A percentile compares a stretch with the other conserved stretches of the same genome.
Evolutionary conservation across 2,329 filamentous ascomycete genomes (phyloP).

Genomic region (Cytospora chrysosperma): DNA sequence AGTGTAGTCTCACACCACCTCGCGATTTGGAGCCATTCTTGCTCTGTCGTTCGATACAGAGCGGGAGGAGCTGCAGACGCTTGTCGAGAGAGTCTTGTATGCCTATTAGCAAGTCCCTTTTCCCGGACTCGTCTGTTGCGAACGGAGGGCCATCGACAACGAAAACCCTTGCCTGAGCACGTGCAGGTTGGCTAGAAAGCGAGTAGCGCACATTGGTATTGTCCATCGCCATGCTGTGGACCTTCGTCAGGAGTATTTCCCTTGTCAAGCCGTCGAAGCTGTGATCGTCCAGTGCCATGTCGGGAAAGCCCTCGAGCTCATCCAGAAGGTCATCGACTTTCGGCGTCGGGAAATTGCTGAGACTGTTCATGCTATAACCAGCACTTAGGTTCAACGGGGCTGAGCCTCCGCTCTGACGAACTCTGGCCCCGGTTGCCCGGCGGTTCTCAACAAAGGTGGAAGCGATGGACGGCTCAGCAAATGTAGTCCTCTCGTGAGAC

Average conservation of each 20-base stretch:
- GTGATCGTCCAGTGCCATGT: constrained; percentile 71
- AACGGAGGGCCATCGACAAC: constrained; percentile 62
- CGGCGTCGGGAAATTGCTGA: constrained; percentile 54
- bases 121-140: constrained; percentile 51
- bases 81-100: constrained; percentile 69
- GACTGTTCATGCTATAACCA: constrained; percentile 49
- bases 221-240: constrained; percentile 65
- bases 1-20: constrained; percentile 27
- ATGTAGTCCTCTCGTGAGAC: constrained; percentile 77
- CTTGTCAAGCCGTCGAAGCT: constrained; percentile 68
- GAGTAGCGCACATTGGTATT: constrained; percentile 62
- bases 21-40: constrained; percentile 32
- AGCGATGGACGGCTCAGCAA: constrained; percentile 62
- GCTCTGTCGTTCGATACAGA: constrained; percentile 52
- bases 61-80: constrained; percentile 64
- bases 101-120: constrained; percentile 61
- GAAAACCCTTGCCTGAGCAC: constrained; percentile 61
- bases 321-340: constrained; percentile 66
- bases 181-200: constrained; percentile 51
- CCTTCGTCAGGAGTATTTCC: constrained; percentile 69
- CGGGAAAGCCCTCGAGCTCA: constrained; percentile 68
- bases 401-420: constrained; percentile 56
- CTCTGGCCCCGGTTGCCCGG: constrained; percentile 66
- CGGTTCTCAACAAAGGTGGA: constrained; percentile 45
- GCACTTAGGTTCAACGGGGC: constrained; percentile 6